Evolutionary conservation across 768 basidiomycete genomes (phyloP).

Genomic region (Amanita jacksonii): DNA sequence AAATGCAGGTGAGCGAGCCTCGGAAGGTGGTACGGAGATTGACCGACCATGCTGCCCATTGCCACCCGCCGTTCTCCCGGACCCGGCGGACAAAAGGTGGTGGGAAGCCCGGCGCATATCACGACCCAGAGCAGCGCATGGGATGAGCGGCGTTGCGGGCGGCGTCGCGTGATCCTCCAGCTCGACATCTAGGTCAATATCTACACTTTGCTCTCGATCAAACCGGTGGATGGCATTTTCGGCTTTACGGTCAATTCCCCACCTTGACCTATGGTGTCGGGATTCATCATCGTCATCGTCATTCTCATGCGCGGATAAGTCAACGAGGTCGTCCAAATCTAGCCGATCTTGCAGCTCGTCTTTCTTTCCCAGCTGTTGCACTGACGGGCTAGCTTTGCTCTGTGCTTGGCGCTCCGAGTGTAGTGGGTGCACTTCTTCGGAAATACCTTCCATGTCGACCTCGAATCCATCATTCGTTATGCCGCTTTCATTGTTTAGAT

Average conservation of each 20-base stretch:
- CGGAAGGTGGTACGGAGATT: slow-evolving; percentile 44
- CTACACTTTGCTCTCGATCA: slow-evolving; percentile 3
- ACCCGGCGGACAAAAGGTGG: slow-evolving; percentile 16
- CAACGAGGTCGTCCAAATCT: slow-evolving; percentile 59
- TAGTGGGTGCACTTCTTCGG: slow-evolving; percentile 1
- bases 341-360: slow-evolving; percentile 29
- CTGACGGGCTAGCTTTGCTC: slow-evolving; percentile 3
- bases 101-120: slow-evolving; percentile 16
- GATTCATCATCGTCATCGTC: slow-evolving; percentile 7
- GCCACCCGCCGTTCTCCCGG: slow-evolving; percentile 6
- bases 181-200: slow-evolving; percentile 10
- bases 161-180: slow-evolving; percentile 38
- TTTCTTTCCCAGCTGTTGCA: slow-evolving; percentile 10
- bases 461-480: slow-evolving; percentile 3
- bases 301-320: slow-evolving; percentile 28
- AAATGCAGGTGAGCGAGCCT: slow-evolving; percentile 29
- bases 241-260: neutral
- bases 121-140: slow-evolving; percentile 24
- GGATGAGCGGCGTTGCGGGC: slow-evolving; percentile 51
- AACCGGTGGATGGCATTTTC: neutral
- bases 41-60: slow-evolving; percentile 34
- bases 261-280: neutral
- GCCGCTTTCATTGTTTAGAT: neutral
- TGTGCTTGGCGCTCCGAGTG: slow-evolving; percentile 6
- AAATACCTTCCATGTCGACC: slow-evolving; percentile 10